A percentile compares a stretch with the other conserved stretches of the same genome.
phyloP scores from a whole-genome alignment of 495 filamentous ascomycete genomes.

The Penicillium herquei region DNA sequence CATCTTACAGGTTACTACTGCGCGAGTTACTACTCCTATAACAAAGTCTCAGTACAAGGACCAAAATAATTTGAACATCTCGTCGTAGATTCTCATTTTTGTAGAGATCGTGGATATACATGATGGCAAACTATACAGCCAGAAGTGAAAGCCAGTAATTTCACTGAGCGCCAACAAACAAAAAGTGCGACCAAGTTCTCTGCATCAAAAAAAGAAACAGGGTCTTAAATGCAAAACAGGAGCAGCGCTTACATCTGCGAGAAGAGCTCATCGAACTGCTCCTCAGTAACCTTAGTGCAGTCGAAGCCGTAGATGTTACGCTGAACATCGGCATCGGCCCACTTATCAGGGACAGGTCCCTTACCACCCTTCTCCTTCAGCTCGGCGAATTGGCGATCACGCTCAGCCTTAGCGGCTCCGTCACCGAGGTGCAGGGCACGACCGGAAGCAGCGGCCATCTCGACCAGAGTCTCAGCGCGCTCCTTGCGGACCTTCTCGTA shows the following conservation, averaged over 20 bases:
- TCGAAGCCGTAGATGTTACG: slow-evolving; percentile 74
- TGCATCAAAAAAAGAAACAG: slow-evolving; percentile 5
- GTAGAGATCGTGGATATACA: slow-evolving; percentile 10
- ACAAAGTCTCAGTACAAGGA: neutral
- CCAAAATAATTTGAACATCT: neutral
- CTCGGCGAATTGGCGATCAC: slow-evolving; percentile 68
- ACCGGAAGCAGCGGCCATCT: slow-evolving; percentile 65
- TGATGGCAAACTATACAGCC: neutral
- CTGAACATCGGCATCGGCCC: slow-evolving; percentile 78
- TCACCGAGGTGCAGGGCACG: slow-evolving; percentile 70
- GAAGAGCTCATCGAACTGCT: slow-evolving; percentile 61
- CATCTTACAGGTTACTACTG: too few relatives aligned
- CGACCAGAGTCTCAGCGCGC: slow-evolving; percentile 66
- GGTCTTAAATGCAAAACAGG: neutral
- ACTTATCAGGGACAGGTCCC: slow-evolving; percentile 69
- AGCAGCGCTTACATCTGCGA: slow-evolving; percentile 32
- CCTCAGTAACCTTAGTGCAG: slow-evolving; percentile 57
- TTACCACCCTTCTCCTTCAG: slow-evolving; percentile 50
- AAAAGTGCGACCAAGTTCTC: neutral
- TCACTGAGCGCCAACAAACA: neutral
- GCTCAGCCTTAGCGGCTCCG: slow-evolving; percentile 71
- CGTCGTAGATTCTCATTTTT: slow-evolving; percentile 3
- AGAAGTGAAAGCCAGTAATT: slow-evolving; percentile 1
- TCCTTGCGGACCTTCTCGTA: slow-evolving; percentile 74
- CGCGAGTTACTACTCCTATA: neutral